Conservation (phyloP, 2,329 filamentous ascomycete species). For the Penicillium thymicola region DNA sequence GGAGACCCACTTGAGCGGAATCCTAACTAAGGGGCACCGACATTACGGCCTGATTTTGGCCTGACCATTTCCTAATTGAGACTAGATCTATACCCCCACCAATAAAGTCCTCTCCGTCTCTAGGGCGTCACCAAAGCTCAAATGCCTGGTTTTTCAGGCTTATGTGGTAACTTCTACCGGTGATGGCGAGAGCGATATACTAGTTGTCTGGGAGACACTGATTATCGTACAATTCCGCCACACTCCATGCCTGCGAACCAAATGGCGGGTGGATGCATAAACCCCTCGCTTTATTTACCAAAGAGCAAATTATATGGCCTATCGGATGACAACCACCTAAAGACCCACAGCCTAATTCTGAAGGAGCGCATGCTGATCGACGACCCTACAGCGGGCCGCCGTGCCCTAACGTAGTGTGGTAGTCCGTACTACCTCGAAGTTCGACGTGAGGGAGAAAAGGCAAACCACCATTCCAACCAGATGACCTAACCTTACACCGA, state of each 20-base stretch:
- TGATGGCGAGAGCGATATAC: too few relatives aligned
- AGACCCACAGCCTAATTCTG: neutral
- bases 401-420: neutral
- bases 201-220: too few relatives aligned
- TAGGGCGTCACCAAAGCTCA: too few relatives aligned
- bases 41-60: too few relatives aligned
- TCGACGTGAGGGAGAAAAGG: conserved; percentile 6
- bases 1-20: too few relatives aligned
- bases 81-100: too few relatives aligned
- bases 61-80: too few relatives aligned
- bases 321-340: neutral
- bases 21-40: too few relatives aligned
- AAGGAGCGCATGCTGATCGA: conserved; percentile 5
- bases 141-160: too few relatives aligned
- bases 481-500: neutral
- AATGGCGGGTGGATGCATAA: conserved; percentile 3
- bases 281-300: conserved; percentile 2
- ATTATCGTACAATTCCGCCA: neutral
- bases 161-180: too few relatives aligned
- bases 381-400: neutral
- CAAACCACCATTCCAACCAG: conserved; percentile 1
- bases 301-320: neutral
- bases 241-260: neutral
- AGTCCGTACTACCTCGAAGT: neutral
- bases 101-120: too few relatives aligned